Base-by-base conservation (phyloP, 768 basidiomycete species). In the Hysterangium stoloniferum region DNA sequence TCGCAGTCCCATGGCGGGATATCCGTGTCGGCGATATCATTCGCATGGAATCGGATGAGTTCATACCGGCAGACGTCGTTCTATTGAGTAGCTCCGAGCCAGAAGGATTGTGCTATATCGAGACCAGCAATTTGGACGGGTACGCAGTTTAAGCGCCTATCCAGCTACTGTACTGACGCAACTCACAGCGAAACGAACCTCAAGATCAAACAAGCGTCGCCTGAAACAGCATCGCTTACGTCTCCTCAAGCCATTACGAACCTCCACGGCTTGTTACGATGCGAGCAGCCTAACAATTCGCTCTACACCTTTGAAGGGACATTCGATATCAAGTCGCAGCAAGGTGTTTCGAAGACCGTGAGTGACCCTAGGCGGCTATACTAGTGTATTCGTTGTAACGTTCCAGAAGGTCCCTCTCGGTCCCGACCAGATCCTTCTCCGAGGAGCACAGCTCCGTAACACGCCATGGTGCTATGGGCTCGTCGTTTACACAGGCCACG, bases 81-180 rank as follows among this genome's bases (percentile, higher is more conserved):
- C 71, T 98, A 43, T 57, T 98, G 47, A 82, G 81, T 54, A 90
- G 88, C 11, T 91, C 87, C 63, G 96, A 99, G 64, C 96, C 96
- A 0, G 96, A 99, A 63, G 93, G 96, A 0, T 71, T 98, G 40
- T 97, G 95, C 58, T 99, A 97, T 63, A 90, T 98, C 55, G 96
- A 99, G 66, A 99, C 96, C 0, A 87, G 89, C 6, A 99, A 99
- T 64, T 75, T 99, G 24, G 96, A 99, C 60, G 96, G 95, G 92
- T 94, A 49, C 55, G 72, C 57, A 69, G 57, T 13, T 32, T 34
- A 9, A 19, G 11, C 35, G 12, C 13, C 43, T 47, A 52, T 31
- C 33, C 8, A 17, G 22, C 15, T 38, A 29, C 12, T 38, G 9
- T 25, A 32, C 27, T 25, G 53, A 29, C 11, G 32, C 27, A 31